A percentile compares a stretch with the other conserved stretches of the same genome.
phyloP scores from a whole-genome alignment of 177 flowering plant species.

The Tripterygium wilfordii region DNA sequence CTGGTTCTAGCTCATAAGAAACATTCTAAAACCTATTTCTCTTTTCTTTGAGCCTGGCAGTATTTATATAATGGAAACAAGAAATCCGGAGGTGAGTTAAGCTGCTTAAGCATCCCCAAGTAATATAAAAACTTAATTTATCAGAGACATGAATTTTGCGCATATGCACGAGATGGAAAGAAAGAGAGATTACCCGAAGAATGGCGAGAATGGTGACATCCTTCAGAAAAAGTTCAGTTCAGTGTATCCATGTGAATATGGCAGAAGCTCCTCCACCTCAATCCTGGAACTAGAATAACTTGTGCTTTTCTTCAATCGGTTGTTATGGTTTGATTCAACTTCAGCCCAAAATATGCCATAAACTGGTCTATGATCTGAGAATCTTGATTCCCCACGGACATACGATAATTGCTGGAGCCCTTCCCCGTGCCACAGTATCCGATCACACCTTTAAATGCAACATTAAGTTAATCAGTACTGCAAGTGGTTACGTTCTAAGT shows the following conservation, averaged over 20 bases:
- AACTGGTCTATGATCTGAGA: constrained; percentile 88
- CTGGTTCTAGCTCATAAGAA: not conserved
- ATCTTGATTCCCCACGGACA: constrained; percentile 77
- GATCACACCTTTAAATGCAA: constrained; percentile 60
- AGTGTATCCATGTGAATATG: constrained; percentile 62
- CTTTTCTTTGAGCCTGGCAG: too few species aligned
- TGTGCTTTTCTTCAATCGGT: constrained; percentile 43
- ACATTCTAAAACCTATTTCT: too few species aligned
- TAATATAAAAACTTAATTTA: too few species aligned
- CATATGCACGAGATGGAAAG: constrained; percentile 4
- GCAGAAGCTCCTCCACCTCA: constrained; percentile 55
- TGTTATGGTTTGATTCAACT: constrained; percentile 46
- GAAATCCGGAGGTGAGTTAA: too few species aligned
- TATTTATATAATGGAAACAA: too few species aligned
- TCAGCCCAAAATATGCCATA: constrained; percentile 75
- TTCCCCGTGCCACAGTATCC: constrained; percentile 76
- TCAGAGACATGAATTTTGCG: not conserved
- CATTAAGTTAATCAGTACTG: constrained; percentile 5
- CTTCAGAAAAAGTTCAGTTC: constrained; percentile 60
- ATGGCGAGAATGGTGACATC: not conserved
- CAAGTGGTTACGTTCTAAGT: not conserved
- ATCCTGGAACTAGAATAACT: constrained; percentile 57
- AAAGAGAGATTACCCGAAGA: constrained; percentile 18
- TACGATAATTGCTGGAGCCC: constrained; percentile 78
- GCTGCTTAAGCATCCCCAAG: too few species aligned